A percentile compares a stretch with the other conserved stretches of the same genome.
phyloP scores from a whole-genome alignment of 495 filamentous ascomycete species.

The Tirmania nivea region DNA sequence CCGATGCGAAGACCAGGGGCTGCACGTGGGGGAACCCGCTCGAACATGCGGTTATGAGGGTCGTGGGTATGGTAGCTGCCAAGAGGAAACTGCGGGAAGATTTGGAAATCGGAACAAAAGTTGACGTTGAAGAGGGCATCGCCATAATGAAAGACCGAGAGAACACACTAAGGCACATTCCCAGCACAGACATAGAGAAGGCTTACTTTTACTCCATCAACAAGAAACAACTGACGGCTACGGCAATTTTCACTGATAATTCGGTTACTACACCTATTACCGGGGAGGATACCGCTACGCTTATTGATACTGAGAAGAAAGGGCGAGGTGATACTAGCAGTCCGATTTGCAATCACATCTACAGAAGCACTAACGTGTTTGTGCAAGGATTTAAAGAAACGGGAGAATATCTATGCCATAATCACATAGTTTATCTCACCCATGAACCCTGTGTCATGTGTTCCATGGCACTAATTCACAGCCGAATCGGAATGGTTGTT shows the following conservation, averaged over 20 bases:
- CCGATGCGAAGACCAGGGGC: slow-evolving; percentile 1
- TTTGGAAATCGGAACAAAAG: neutral
- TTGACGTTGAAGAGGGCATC: neutral
- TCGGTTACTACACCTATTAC: neutral
- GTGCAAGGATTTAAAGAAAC: neutral
- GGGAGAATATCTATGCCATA: slow-evolving; percentile 70
- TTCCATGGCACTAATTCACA: slow-evolving; percentile 85
- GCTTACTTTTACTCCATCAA: neutral
- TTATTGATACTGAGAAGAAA: neutral
- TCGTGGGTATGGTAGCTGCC: slow-evolving; percentile 66
- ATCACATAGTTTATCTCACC: slow-evolving; percentile 72
- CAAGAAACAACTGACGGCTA: neutral
- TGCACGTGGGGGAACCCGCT: slow-evolving; percentile 12
- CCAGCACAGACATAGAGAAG: slow-evolving; percentile 1
- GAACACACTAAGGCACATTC: neutral
- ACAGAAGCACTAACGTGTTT: too few species aligned
- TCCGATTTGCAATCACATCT: too few species aligned
- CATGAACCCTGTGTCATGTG: slow-evolving; percentile 95
- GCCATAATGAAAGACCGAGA: neutral
- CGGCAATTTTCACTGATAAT: slow-evolving; percentile 1
- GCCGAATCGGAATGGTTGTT: slow-evolving; percentile 62
- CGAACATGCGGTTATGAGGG: slow-evolving; percentile 57
- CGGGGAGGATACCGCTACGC: neutral
- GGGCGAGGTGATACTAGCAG: neutral
- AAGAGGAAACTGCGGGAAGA: slow-evolving; percentile 21